Evolutionary conservation across 1,139 yeast species (phyloP).

Genomic region (Magnusiomyces suaveolens): DNA sequence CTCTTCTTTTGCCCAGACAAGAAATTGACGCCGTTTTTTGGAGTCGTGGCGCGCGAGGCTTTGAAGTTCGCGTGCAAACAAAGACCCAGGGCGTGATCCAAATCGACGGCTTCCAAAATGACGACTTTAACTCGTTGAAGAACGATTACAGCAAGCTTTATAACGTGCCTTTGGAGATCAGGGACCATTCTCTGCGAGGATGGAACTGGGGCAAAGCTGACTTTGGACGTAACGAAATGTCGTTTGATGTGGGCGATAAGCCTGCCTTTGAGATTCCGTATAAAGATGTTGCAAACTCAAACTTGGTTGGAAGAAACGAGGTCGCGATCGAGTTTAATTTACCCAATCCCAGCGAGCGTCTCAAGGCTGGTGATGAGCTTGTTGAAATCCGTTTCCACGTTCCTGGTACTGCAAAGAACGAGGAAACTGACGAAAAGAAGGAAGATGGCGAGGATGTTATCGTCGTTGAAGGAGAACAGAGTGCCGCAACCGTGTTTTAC

Average conservation of each 20-base stretch:
- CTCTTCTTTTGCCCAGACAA: conserved; percentile 76
- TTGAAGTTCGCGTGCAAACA: conserved; percentile 79
- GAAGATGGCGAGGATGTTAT: conserved; percentile 33
- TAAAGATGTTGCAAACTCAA: conserved; percentile 69
- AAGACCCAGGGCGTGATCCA: conserved; percentile 78
- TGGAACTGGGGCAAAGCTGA: conserved; percentile 99
- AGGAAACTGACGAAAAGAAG: conserved; percentile 28
- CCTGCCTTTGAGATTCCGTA: conserved; percentile 92
- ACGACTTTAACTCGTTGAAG: conserved; percentile 72
- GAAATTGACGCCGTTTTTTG: conserved; percentile 74
- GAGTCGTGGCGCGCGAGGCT: conserved; percentile 92
- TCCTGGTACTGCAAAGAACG: conserved; percentile 56
- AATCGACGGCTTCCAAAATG: conserved; percentile 82
- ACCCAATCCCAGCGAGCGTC: conserved; percentile 45
- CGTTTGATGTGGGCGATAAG: conserved; percentile 75
- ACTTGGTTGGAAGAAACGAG: conserved; percentile 85
- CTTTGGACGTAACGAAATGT: conserved; percentile 82
- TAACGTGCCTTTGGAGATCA: conserved; percentile 60
- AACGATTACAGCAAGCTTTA: conserved; percentile 76
- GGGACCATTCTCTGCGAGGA: conserved; percentile 89
- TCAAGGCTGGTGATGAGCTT: conserved; percentile 82
- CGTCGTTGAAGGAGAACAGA: conserved; percentile 47
- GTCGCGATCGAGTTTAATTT: conserved; percentile 81
- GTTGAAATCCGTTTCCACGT: conserved; percentile 90
- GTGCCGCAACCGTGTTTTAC: conserved; percentile 77